A percentile compares a stretch with the other conserved stretches of the same genome.
Conservation (phyloP, 176 grass and related monocot species). For the Eleusine indica region DNA sequence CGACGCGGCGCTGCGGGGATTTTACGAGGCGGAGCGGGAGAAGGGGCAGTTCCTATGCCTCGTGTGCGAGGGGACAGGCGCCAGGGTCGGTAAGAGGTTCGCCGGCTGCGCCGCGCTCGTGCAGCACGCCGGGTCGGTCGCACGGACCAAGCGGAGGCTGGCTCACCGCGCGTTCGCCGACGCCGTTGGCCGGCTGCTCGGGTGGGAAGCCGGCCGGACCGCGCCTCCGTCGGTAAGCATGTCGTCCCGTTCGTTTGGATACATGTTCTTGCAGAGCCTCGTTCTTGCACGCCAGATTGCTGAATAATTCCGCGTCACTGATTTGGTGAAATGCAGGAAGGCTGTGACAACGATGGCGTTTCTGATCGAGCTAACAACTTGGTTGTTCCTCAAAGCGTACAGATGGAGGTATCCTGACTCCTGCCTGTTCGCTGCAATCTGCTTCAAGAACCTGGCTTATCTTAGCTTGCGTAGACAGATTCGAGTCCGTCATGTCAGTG, state of each 20-base stretch:
- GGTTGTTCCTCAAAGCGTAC: constrained; percentile 15
- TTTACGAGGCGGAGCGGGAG: constrained; percentile 59
- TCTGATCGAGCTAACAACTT: constrained; percentile 38
- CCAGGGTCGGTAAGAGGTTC: constrained; percentile 56
- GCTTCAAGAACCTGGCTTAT: neutral
- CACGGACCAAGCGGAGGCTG: constrained; percentile 45
- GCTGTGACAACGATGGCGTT: constrained; percentile 17
- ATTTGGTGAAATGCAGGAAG: constrained; percentile 33
- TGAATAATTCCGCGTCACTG: neutral
- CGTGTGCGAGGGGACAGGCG: constrained; percentile 60
- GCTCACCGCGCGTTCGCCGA: constrained; percentile 66
- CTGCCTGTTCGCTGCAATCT: neutral
- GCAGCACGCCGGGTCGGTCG: constrained; percentile 63
- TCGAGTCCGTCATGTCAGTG: neutral
- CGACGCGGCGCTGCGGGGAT: constrained; percentile 52
- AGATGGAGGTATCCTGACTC: constrained; percentile 40
- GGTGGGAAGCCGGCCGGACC: constrained; percentile 44
- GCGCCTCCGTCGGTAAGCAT: constrained; percentile 24
- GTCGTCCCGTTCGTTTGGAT: neutral
- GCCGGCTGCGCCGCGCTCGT: constrained; percentile 64
- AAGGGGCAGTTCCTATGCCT: constrained; percentile 62
- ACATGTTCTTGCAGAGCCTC: neutral
- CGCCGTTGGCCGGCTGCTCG: constrained; percentile 44
- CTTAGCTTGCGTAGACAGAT: neutral
- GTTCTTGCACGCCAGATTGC: neutral